Evolutionary conservation across 768 basidiomycete genomes (phyloP).

Genomic region (Serpula lacrymans): DNA sequence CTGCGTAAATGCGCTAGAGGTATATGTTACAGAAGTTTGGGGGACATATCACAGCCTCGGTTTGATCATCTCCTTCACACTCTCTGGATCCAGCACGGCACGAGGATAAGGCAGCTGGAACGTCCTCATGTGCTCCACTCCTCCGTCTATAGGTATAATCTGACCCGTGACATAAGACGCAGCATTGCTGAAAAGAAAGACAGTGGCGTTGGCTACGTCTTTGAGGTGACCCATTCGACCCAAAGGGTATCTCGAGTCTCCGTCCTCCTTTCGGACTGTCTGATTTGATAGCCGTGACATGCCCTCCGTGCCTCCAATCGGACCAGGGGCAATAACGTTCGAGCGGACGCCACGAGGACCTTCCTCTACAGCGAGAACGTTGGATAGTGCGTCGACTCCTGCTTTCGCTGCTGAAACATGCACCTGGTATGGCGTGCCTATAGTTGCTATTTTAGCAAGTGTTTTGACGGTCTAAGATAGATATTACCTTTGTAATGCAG

Average conservation of each 20-base stretch:
- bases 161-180: constrained; percentile 77
- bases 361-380: constrained; percentile 88
- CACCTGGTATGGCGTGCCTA: constrained; percentile 81
- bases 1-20: too few relatives aligned
- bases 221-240: constrained; percentile 56
- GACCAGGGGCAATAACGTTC: constrained; percentile 82
- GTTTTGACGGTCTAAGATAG: not conserved
- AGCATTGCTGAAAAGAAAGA: constrained; percentile 82
- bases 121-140: constrained; percentile 48
- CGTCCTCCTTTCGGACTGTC: not conserved
- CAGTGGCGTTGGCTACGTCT: constrained; percentile 67
- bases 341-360: constrained; percentile 93
- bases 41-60: constrained; percentile 32
- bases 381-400: constrained; percentile 84
- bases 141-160: constrained; percentile 71
- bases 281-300: constrained; percentile 49
- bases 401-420: constrained; percentile 97
- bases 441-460: constrained; percentile 7
- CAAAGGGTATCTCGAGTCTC: constrained; percentile 17
- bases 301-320: constrained; percentile 79
- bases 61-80: constrained; percentile 49
- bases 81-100: constrained; percentile 56
- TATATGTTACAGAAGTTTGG: too few relatives aligned
- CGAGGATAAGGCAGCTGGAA: constrained; percentile 58
- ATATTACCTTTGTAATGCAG: constrained; percentile 75